phyloP scores from a whole-genome alignment of 495 filamentous ascomycete species.

The Apiosordaria backusii region DNA sequence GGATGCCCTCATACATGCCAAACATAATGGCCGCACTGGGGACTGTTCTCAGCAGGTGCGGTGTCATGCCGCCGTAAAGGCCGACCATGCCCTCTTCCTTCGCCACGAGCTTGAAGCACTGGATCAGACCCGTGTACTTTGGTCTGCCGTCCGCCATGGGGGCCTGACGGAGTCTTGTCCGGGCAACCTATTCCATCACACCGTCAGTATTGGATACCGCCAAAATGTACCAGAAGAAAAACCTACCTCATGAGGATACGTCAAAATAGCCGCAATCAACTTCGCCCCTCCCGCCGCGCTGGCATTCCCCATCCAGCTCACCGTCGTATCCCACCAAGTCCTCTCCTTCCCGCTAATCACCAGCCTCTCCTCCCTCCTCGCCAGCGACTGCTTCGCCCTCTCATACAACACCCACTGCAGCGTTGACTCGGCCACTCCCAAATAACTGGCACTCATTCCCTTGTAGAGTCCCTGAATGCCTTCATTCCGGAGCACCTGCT shows the following conservation, averaged over 20 bases:
- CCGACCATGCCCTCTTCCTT: conserved; percentile 80
- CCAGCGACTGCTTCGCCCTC: conserved; percentile 67
- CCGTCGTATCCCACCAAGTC: conserved; percentile 59
- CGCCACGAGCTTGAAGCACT: conserved; percentile 76
- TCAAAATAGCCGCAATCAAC: conserved; percentile 70
- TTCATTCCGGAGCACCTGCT: conserved; percentile 71
- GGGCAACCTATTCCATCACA: conserved; percentile 55
- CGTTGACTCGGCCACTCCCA: conserved; percentile 81
- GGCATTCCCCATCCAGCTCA: conserved; percentile 66
- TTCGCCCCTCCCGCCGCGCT: conserved; percentile 78
- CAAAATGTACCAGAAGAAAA: not conserved
- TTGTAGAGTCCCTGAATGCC: conserved; percentile 76
- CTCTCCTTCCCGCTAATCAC: conserved; percentile 50
- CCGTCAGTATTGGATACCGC: conserved; percentile 9
- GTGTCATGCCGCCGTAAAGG: conserved; percentile 81
- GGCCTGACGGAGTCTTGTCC: conserved; percentile 77
- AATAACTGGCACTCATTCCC: conserved; percentile 80
- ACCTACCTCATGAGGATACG: conserved; percentile 85
- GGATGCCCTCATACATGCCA: conserved; percentile 81
- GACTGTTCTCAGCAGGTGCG: conserved; percentile 81
- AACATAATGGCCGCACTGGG: conserved; percentile 90
- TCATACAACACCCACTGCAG: conserved; percentile 88
- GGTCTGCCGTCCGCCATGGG: conserved; percentile 66
- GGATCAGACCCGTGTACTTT: conserved; percentile 79
- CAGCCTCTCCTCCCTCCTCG: conserved; percentile 54